Evolutionary conservation across 1,139 yeast genomes (phyloP), one percentile per base, ranked within the genome.

Genomic region (Hansenula sp.): DNA sequence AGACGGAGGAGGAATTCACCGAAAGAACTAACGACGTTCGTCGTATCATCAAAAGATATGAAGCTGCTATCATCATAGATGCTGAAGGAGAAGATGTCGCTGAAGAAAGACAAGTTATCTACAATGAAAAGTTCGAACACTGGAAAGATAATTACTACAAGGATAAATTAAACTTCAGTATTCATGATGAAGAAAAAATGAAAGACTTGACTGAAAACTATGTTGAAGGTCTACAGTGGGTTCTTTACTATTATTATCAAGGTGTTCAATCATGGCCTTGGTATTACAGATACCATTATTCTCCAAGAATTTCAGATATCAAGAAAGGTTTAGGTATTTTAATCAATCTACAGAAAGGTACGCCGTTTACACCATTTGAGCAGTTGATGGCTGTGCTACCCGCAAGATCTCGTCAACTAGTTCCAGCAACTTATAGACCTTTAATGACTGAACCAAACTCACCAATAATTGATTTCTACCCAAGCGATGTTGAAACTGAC

Each of bases 311-410:
- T 51, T 87, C 96, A 4, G 98, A 91, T 64, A 75, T 91, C 51
- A 66, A 76, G 28, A 70, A 74, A 48, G 97, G 96, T 35, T 68
- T 91, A 43, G 74, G 77, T 38, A 78, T 75, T 43, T 66, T 74
- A 46, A 74, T 88, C 47, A 63, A 71, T 29, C 91, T 91, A 58
- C 80, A 83, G 17, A 65, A 74, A 54, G 91, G 96, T 5, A 61
- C 65, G 12, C 99, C 99, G 0, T 90, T 93, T 68, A 79, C 74
- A 48, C 99, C 99, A 10, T 93, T 89, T 65, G 95, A 93, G 62
- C 99, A 94, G 68, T 76, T 94, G 57, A 93, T 94, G 99, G 96
- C 97, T 13, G 99, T 94, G 25, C 72, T 94, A 52, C 99, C 99
- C 1, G 96, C 93, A 21, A 81, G 97, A 70, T 90, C 98, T 7